phyloP scores from a whole-genome alignment of 2,329 filamentous ascomycete genomes.

The Pseudogymnoascus sp. region DNA sequence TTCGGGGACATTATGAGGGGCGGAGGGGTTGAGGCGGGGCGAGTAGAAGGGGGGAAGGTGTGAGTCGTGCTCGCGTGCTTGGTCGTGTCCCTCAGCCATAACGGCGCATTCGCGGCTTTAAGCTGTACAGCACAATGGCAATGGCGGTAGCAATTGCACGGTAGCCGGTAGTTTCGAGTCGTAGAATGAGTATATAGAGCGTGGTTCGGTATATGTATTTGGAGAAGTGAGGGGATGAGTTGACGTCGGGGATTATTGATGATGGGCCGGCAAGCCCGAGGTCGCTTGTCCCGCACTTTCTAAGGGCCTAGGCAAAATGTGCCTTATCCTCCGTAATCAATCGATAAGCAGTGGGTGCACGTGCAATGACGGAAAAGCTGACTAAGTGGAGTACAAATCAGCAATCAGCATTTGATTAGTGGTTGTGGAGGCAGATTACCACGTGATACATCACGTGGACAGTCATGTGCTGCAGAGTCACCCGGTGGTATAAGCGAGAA shows the following conservation, averaged over 20 bases:
- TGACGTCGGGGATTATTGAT: constrained; percentile 6
- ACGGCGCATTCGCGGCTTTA: constrained; percentile 8
- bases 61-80: constrained; percentile 20
- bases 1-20: constrained; percentile 28
- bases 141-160: neutral
- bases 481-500: neutral
- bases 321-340: constrained; percentile 6
- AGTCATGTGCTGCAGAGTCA: no score
- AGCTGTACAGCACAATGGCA: neutral
- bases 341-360: constrained; percentile 1
- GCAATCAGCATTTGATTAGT: neutral
- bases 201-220: constrained; percentile 2
- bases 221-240: constrained; percentile 2
- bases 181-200: neutral
- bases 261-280: constrained; percentile 7
- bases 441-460: neutral
- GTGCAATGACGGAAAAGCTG: neutral
- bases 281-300: constrained; percentile 10
- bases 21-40: constrained; percentile 26
- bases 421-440: neutral
- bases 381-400: neutral
- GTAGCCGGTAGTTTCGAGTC: neutral
- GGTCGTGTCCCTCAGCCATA: constrained; percentile 12
- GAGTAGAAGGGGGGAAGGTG: constrained; percentile 30
- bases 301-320: constrained; percentile 4